phyloP scores from a whole-genome alignment of 306 rosid species.

The Cajanus cajan region DNA sequence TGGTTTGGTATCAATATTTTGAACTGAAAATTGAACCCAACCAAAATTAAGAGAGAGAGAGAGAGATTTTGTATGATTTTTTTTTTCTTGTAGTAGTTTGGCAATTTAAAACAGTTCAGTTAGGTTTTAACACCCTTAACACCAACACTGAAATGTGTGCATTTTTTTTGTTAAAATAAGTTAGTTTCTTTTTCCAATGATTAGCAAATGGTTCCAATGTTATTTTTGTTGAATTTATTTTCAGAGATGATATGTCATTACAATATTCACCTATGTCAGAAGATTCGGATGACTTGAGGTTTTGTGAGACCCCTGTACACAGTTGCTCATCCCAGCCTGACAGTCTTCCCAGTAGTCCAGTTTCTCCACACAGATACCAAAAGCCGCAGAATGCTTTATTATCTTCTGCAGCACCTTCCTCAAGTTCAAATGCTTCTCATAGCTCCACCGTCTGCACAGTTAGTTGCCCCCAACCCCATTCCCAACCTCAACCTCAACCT shows the following conservation, averaged over 20 bases:
- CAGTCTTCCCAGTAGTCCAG: conserved; percentile 81
- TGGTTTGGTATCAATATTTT: not conserved
- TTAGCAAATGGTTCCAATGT: not conserved
- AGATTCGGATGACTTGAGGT: conserved; percentile 81
- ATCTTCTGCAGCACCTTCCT: conserved; percentile 54
- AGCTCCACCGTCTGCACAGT: conserved; percentile 47
- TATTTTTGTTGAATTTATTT: conserved; percentile 17
- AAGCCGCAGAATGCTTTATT: conserved; percentile 41
- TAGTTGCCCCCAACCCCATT: conserved; percentile 58
- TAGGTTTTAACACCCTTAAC: not conserved
- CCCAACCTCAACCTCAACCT: too few species aligned
- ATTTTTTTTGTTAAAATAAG: conserved; percentile 17
- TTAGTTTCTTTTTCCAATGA: not conserved
- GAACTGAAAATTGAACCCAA: not conserved
- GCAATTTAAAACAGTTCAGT: not conserved
- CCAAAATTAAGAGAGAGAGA: not conserved
- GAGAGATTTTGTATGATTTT: not conserved
- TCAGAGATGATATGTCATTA: conserved; percentile 78
- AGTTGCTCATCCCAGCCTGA: conserved; percentile 64
- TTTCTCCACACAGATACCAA: conserved; percentile 81
- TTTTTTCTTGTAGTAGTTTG: not conserved
- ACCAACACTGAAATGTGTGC: not conserved
- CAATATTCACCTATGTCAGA: conserved; percentile 99
- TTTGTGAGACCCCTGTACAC: conserved; percentile 57
- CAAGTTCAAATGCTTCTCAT: conserved; percentile 53